Evolutionary conservation across 768 basidiomycete genomes (phyloP), one percentile per base, ranked within the genome.

Genomic region (Leccinum longicurvipes): DNA sequence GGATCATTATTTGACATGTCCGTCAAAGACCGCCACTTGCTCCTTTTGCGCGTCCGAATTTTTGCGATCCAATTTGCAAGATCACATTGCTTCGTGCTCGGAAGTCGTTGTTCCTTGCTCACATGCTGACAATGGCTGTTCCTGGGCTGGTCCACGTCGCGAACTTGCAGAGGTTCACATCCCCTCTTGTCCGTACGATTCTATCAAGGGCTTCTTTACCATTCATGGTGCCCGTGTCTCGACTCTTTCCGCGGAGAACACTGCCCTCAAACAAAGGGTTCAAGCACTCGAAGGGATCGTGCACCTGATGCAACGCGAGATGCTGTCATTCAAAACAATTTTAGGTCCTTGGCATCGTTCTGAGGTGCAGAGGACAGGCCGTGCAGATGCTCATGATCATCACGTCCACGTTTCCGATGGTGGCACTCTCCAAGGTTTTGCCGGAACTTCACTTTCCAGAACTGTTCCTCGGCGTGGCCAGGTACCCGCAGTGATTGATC

Each of bases 271-370:
- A 25, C 77, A 79, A 58, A 78, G 79, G 29, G 73, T 89, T 9
- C 79, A 82, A 12, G 75, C 77, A 0, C 70, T 90, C 21, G 89
- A 91, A 64, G 77, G 77, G 15, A 70, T 77, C 2, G 65, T 87
- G 23, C 76, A 79, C 28, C 67, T 69, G 5, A 72, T 84, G 64
- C 77, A 76, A 49, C 77, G 74, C 36, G 89, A 93, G 58, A 74
- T 91, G 65, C 73, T 75, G 10, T 71, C 72, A 8, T 75, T 83
- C 29, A 82, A 79, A 64, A 70, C 63, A n/a, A 81, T 79, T 6
- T 68, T 93, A 15, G 88, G 87, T 0, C 89, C 84, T 0, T 86
- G 85, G 85, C 83, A 77, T 63, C 67, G 73, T 23, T 68, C 75
- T 23, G 76, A 71, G 23, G 75, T 28, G 61, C 67, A 61, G 42